Evolutionary conservation across 306 rosid genomes (phyloP).

Genomic region (Vigna unguiculata): DNA sequence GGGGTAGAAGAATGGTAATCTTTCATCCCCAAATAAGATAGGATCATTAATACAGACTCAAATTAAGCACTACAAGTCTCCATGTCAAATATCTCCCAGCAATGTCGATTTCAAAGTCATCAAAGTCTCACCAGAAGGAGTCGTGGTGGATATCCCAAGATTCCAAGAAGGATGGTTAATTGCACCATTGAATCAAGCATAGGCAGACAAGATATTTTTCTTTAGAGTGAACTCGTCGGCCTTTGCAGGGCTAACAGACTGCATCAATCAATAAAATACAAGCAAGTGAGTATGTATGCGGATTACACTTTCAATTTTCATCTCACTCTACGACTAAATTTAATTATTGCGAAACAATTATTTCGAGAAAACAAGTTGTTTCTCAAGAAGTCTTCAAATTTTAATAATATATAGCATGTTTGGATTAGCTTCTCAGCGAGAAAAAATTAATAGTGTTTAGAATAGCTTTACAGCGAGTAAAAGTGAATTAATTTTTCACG

Average conservation of each 20-base stretch:
- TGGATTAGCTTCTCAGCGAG: too few species aligned
- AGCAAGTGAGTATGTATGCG: slow-evolving; percentile 1
- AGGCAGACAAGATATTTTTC: slow-evolving; percentile 78
- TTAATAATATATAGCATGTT: background rate
- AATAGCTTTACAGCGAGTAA: too few species aligned
- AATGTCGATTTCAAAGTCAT: background rate
- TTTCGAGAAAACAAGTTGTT: background rate
- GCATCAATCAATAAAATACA: slow-evolving; percentile 44
- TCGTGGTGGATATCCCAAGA: background rate
- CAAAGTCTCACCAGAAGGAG: slow-evolving; percentile 5
- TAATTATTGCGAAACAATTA: background rate
- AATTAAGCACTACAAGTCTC: slow-evolving; percentile 33
- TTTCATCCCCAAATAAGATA: slow-evolving; percentile 20
- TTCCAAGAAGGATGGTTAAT: slow-evolving; percentile 17
- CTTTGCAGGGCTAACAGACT: slow-evolving; percentile 87
- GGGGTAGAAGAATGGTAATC: slow-evolving; percentile 20
- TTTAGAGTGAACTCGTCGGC: slow-evolving; percentile 88
- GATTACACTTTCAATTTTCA: background rate
- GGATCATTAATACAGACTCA: slow-evolving; percentile 19
- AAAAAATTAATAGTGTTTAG: too few species aligned
- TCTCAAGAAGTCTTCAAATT: background rate
- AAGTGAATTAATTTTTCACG: too few species aligned
- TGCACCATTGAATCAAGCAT: slow-evolving; percentile 40
- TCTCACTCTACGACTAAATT: background rate
- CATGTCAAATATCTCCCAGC: slow-evolving; percentile 25